Evolutionary conservation across 768 basidiomycete species (phyloP), one percentile per base, ranked within the genome.

Genomic region (Lyophyllum atratum): DNA sequence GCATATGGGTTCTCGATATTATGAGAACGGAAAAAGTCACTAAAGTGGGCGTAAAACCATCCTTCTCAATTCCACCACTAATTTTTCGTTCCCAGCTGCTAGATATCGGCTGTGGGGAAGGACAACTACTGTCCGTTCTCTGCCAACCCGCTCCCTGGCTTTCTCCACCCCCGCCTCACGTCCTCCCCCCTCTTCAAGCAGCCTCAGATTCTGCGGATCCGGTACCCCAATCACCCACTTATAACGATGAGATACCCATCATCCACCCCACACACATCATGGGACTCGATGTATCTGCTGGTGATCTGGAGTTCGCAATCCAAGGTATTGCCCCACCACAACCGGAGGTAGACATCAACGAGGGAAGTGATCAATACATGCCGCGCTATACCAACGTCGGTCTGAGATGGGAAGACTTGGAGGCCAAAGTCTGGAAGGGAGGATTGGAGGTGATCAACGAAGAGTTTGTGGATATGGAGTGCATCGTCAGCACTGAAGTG

Each of bases 81-180:
- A 57, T 40, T n/a, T 45, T 42, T 15, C 29, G 14, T 10, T 25
- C 12, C 22, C 54, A 93, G 91, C 78, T 94, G 7, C 74, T 93
- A 47, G 93, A 95, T 64, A 76, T 93, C 25, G 93, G 93, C 4
- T 95, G 93, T 63, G 93, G 93, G 39, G 85, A 91, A 70, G 93
- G 93, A 21, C 76, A 85, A 37, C 78, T 95, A 8, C 81, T 95
- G 14, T 69, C 76, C 0, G 80, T 85, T 10, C 83, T 95, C 11
- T 83, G 83, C 60, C 86, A 90, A 64, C 88, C 93, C 0, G 85
- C 92, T 1, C 85, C 87, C 0, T 89, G 89, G 83, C 80, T 87
- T 24, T 60, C 75, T 42, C 68, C 83, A 19, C 78, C 78, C 2
- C 74, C 77, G 22, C 44, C 63, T 8, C 64, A 70, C 1, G 51